These are phyloP conservation scores for Knoxdaviesia proteae DNA, from an alignment of 2,329 filamentous ascomycete species.

Conservation along the genomic window DNA sequence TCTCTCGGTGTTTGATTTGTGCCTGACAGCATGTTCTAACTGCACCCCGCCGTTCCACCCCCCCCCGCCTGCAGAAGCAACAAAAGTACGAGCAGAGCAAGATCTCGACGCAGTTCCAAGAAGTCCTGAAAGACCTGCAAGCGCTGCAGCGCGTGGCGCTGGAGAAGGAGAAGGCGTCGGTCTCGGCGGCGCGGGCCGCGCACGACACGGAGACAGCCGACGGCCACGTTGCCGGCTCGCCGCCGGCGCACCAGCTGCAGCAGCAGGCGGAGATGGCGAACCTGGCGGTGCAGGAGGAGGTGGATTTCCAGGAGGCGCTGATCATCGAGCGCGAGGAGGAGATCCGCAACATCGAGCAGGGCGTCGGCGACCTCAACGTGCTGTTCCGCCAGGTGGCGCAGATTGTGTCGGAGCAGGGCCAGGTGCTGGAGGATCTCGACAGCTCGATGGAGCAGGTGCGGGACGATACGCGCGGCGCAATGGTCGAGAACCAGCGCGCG, in stretches of 20 bases:
- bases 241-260: slow-evolving; percentile 28
- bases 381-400: slow-evolving; percentile 95
- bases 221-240: slow-evolving; percentile 8
- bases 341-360: slow-evolving; percentile 94
- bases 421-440: slow-evolving; percentile 67
- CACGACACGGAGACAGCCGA: slow-evolving; percentile 37
- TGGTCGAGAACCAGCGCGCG: slow-evolving; percentile 66
- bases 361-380: slow-evolving; percentile 86
- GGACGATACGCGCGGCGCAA: slow-evolving; percentile 65
- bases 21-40: neutral
- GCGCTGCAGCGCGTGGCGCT: slow-evolving; percentile 72
- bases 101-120: slow-evolving; percentile 79
- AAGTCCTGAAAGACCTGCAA: slow-evolving; percentile 79
- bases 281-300: slow-evolving; percentile 77
- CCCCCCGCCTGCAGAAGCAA: slow-evolving; percentile 39
- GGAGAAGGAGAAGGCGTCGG: slow-evolving; percentile 78
- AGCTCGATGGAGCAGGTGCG: slow-evolving; percentile 73
- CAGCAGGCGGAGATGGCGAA: slow-evolving; percentile 59
- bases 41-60: neutral
- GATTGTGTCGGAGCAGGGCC: slow-evolving; percentile 87
- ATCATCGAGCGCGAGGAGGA: slow-evolving; percentile 94
- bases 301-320: slow-evolving; percentile 89
- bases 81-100: slow-evolving; percentile 96
- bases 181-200: slow-evolving; percentile 62
- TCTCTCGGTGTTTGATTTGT: neutral